phyloP scores from a whole-genome alignment of 2,329 filamentous ascomycete genomes.

The Didymosphaeria variabile region DNA sequence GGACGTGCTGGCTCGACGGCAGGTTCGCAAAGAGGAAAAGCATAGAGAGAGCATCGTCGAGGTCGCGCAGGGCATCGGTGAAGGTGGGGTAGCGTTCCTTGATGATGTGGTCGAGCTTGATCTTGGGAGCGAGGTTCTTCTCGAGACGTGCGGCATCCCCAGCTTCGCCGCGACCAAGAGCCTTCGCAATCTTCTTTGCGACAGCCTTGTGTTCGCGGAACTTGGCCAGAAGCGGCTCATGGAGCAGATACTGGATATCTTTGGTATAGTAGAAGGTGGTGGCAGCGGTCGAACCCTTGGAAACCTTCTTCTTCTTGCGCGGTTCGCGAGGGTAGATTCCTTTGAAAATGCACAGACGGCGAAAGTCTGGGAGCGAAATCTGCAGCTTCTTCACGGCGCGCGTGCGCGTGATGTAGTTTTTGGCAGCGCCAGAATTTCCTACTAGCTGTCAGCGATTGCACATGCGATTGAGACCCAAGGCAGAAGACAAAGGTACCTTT shows the following conservation, averaged over 20 bases:
- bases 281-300: conserved; percentile 85
- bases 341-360: conserved; percentile 99
- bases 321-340: conserved; percentile 98
- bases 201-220: conserved; percentile 97
- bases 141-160: conserved; percentile 88
- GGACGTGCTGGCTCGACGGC: conserved; percentile 86
- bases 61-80: conserved; percentile 88
- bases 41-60: conserved; percentile 97
- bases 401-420: conserved; percentile 97
- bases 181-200: conserved; percentile 95
- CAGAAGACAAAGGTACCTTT: conserved; percentile 66
- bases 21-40: conserved; percentile 97
- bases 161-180: conserved; percentile 90
- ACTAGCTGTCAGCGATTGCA: conserved; percentile 28
- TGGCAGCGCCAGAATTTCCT: conserved; percentile 89
- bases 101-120: conserved; percentile 95
- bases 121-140: conserved; percentile 86
- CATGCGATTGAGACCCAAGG: conserved; percentile 9
- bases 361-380: conserved; percentile 95
- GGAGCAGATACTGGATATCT: conserved; percentile 97
- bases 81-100: conserved; percentile 99
- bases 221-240: conserved; percentile 92
- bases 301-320: conserved; percentile 95
- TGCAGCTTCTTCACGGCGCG: conserved; percentile 98
- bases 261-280: conserved; percentile 94